Conservation (phyloP, 352 stramenopile genomes). For the Pythium angustatum region DNA sequence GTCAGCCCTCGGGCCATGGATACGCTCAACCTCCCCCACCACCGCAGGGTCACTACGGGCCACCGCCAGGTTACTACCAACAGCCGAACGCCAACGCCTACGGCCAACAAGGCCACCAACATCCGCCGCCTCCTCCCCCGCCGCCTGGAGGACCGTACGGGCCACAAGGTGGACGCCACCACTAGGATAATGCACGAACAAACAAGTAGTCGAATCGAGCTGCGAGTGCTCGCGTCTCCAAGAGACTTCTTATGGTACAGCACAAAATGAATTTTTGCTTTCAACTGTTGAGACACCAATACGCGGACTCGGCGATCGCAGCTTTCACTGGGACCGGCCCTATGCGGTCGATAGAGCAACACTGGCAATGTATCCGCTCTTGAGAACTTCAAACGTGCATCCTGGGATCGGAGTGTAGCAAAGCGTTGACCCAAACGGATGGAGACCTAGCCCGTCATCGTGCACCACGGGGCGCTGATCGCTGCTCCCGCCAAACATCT, state of each 20-base stretch:
- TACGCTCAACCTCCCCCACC: conserved; percentile 22
- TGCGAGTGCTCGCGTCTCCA: background rate
- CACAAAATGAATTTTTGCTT: conserved; percentile 15
- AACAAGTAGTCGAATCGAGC: background rate
- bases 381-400: conserved; percentile 85
- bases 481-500: conserved; percentile 44
- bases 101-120: conserved; percentile 20
- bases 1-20: conserved; percentile 11
- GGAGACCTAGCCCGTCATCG: conserved; percentile 70
- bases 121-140: conserved; percentile 24
- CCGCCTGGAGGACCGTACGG: conserved; percentile 14
- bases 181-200: conserved; percentile 2
- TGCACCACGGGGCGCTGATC: conserved; percentile 74
- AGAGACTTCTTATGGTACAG: conserved; percentile 1
- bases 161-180: conserved; percentile 17
- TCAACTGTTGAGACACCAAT: background rate
- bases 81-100: conserved; percentile 22
- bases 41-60: conserved; percentile 21
- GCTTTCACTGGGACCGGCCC: background rate
- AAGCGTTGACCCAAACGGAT: conserved; percentile 78
- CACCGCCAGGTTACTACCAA: conserved; percentile 26
- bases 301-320: no score
- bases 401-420: conserved; percentile 74
- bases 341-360: conserved; percentile 53
- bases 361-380: conserved; percentile 75